These are phyloP conservation scores for Cordyceps farinosa DNA, from an alignment of 2,329 filamentous ascomycete species.

Conservation along the genomic window DNA sequence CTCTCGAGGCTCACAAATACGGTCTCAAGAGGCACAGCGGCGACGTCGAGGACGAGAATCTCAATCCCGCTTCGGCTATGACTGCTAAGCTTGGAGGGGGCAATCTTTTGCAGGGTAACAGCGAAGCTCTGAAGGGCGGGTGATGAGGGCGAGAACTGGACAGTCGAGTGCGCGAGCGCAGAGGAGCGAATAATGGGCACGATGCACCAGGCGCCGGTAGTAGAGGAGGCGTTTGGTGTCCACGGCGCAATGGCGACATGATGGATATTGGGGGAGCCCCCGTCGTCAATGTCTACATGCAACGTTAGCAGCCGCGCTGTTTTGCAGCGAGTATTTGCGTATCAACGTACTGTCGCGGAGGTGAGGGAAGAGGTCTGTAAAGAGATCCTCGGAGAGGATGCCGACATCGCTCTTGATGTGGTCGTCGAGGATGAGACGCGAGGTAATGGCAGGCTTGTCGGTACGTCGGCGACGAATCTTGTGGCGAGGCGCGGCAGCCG, in stretches of 20 bases:
- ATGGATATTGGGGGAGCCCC: slow-evolving; percentile 42
- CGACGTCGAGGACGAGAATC: slow-evolving; percentile 76
- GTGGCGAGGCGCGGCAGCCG: slow-evolving; percentile 32
- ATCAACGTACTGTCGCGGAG: slow-evolving; percentile 47
- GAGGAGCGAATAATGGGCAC: slow-evolving; percentile 68
- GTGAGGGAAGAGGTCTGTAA: slow-evolving; percentile 73
- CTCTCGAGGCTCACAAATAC: slow-evolving; percentile 84
- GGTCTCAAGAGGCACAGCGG: slow-evolving; percentile 75
- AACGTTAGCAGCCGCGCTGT: neutral
- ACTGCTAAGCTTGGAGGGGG: slow-evolving; percentile 70
- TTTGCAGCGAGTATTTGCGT: neutral
- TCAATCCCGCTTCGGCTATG: slow-evolving; percentile 76
- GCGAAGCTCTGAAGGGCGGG: slow-evolving; percentile 76
- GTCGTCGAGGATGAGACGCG: slow-evolving; percentile 79
- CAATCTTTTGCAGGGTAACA: slow-evolving; percentile 65
- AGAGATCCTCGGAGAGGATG: slow-evolving; percentile 81
- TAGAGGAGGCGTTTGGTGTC: slow-evolving; percentile 54
- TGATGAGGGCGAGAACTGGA: slow-evolving; percentile 73
- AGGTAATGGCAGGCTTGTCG: slow-evolving; percentile 73
- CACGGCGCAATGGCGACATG: slow-evolving; percentile 74
- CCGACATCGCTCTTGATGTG: slow-evolving; percentile 82
- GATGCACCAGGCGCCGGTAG: slow-evolving; percentile 76
- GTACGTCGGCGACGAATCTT: slow-evolving; percentile 53
- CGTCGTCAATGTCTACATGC: slow-evolving; percentile 32
- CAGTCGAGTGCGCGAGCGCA: slow-evolving; percentile 68